Evolutionary conservation across 768 basidiomycete species (phyloP).

Genomic region (Clitopilus passeckerianus): DNA sequence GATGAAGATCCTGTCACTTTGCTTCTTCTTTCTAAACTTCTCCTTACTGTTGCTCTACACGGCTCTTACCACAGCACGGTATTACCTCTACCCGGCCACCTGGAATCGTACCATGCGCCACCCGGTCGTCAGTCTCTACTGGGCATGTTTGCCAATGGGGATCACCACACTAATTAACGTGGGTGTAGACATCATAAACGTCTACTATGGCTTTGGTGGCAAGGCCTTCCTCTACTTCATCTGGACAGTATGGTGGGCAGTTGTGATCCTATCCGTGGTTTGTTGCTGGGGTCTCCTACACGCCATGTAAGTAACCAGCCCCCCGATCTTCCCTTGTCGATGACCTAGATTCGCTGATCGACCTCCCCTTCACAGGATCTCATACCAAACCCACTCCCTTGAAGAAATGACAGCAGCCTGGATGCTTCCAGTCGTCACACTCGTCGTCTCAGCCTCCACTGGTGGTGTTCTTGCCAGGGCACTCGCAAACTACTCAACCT

Average conservation of each 20-base stretch:
- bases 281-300: conserved; percentile 63
- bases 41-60: conserved; percentile 40
- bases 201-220: conserved; percentile 43
- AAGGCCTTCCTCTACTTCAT: conserved; percentile 40
- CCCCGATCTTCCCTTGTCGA: background rate
- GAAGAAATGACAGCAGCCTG: conserved; percentile 56
- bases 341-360: background rate
- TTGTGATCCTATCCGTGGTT: conserved; percentile 42
- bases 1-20: conserved; percentile 25
- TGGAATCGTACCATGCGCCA: conserved; percentile 45
- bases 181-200: conserved; percentile 33
- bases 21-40: conserved; percentile 32
- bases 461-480: conserved; percentile 56
- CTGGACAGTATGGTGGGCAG: conserved; percentile 66
- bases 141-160: conserved; percentile 43
- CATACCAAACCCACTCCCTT: conserved; percentile 48
- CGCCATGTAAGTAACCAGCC: conserved; percentile 47
- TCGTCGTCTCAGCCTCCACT: conserved; percentile 65
- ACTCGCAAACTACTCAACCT: conserved; percentile 36
- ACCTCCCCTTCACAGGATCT: conserved; percentile 35
- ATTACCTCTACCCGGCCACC: conserved; percentile 30
- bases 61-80: conserved; percentile 31
- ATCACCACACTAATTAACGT: conserved; percentile 45
- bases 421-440: conserved; percentile 74
- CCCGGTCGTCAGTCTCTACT: conserved; percentile 45